Evolutionary conservation across 805 yeast genomes (phyloP), one percentile per base, ranked within the genome.

Genomic region (Teunomyces funiuensis): DNA sequence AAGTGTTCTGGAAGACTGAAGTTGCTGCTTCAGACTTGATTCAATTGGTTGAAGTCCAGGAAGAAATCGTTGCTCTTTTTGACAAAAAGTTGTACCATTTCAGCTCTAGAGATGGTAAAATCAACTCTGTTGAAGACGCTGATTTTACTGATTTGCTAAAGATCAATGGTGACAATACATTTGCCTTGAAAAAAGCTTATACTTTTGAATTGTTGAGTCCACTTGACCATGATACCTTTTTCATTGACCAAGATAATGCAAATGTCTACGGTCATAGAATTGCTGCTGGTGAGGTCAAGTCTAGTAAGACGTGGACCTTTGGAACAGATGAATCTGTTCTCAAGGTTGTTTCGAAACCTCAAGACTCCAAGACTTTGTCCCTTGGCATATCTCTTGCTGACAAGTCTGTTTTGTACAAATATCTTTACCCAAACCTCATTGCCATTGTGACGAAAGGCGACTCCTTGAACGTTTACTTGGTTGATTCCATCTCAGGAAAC

Each of bases 381-480:
- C 58, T 83, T 36, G 97, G 95, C 6, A 73, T 77, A 18, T 77
- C 85, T 0, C 63, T 85, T 20, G 82, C 83, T 15, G 82, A 85
- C 51, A 76, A 88, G 55, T 71, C 82, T 1, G 91, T 88, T 1
- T 63, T 88, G 28, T 88, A 90, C 76, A 93, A 91, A 61, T 90
- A 85, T 58, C 64, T 90, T 45, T 74, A 85, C 53, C 95, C 95
- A 15, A 80, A 86, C 52, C 44, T 78, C 15, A 69, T 83, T 2
- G 69, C 81, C 15, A 74, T 82, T 2, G 64, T 82, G 0, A 57
- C 70, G 6, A 52, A 55, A 26, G 51, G 47, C 2, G 34, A 37
- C 7, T 17, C 28, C 0, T 52, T 88, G 26, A 65, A 58, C 9
- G 48, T 87, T 10, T 70, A 77, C 45, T 55, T 91, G 4, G 43